These are phyloP conservation scores for Colletotrichum cuscutae DNA, from an alignment of 2,329 filamentous ascomycete species.

Conservation along the genomic window DNA sequence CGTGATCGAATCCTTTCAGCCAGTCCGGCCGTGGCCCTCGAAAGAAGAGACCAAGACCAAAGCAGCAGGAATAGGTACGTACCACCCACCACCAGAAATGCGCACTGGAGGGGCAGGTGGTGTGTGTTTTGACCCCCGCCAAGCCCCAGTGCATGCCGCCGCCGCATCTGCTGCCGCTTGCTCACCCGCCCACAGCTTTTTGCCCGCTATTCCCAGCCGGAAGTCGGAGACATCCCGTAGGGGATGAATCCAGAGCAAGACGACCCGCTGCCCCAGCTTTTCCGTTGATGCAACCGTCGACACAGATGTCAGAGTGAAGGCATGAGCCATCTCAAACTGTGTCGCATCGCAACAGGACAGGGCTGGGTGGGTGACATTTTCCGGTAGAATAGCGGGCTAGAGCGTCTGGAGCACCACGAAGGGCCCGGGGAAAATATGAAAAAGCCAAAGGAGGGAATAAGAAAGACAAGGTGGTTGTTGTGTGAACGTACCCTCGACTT, in stretches of 20 bases:
- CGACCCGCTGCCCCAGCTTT: constrained; percentile 18
- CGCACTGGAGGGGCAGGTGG: constrained; percentile 25
- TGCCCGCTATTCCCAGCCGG: constrained; percentile 14
- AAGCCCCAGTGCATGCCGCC: constrained; percentile 27
- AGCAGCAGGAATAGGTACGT: constrained; percentile 21
- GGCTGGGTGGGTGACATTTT: neutral
- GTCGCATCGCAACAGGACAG: neutral
- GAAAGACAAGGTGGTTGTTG: constrained; percentile 37
- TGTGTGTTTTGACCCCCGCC: constrained; percentile 32
- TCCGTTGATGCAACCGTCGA: neutral
- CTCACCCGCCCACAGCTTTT: neutral
- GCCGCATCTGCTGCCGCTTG: constrained; percentile 13
- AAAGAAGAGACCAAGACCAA: neutral
- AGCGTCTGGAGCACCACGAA: neutral
- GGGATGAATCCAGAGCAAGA: neutral
- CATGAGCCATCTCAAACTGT: constrained; percentile 10
- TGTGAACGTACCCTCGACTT: constrained; percentile 87
- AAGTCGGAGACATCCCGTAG: constrained; percentile 19
- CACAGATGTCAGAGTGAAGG: neutral
- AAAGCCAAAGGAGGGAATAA: constrained; percentile 27
- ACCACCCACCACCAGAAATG: constrained; percentile 6
- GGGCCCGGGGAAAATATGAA: neutral
- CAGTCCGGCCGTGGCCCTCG: constrained; percentile 1
- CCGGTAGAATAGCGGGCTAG: neutral
- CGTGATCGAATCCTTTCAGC: constrained; percentile 20